Base-by-base conservation (phyloP, 2,329 filamentous ascomycete genomes). In the Mycosphaerella arachidis region DNA sequence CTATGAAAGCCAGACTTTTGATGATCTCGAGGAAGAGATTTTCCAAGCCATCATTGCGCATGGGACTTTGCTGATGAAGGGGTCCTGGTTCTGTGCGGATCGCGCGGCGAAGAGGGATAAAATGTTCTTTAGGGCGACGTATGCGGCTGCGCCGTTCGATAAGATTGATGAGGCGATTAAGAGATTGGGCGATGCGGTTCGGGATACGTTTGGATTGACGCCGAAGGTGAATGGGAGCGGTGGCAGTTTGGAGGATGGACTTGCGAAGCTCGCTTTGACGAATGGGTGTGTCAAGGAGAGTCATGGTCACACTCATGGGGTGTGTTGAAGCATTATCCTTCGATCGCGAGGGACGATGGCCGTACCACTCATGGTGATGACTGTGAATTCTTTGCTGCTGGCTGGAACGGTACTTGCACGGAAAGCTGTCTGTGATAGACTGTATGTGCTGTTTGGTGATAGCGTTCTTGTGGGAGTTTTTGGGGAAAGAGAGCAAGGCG, bases 41-140 rank as follows among this genome's bases (percentile, higher is more conserved):
- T 97, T 96, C 80, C 76, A 89, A 68, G 81, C 83, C 0, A 87
- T 87, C 63, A 87, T 97, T 58, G 83, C 86, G 3, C 84, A 88
- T 68, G 89, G 90, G 24, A 90, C 94, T 4, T 81, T 99, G 50
- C 81, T 94, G 1, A 91, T 90, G 60, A 84, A 90, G 52, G 94
- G 94, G 3, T 92, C 87, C 52, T 99, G 92, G 92, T 99, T 97
- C 82, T 83, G 86, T 60, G 90, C 92, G 0, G 88, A 94, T 72
- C 83, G 82, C 48, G 73, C 77, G 56, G 78, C 80, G 54, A 52
- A 52, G 50, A 33, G 27, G 50, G 70, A 80, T 76, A 87, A 86
- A 30, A 80, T 96, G 75, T 97, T 91, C 78, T 95, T 97, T 81
- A 84, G 94, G 55, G 86, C 90, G 4, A 99, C 93, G 0, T 99